These are phyloP conservation scores for Mortierella claussenii DNA, from an alignment of 192 early-diverging fungal species.

Conservation along the genomic window DNA sequence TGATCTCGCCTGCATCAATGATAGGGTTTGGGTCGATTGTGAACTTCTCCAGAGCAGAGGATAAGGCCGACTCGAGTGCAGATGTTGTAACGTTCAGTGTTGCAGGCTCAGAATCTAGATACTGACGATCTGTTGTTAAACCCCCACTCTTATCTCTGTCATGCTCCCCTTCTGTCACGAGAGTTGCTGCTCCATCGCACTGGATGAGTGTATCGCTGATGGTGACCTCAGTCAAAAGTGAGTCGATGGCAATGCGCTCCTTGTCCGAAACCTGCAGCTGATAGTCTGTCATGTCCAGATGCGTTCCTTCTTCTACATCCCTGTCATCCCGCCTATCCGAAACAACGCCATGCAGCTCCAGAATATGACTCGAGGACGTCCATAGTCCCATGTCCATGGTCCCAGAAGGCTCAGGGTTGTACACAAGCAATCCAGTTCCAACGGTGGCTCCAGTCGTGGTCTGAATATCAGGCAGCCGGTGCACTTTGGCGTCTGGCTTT, in stretches of 20 bases:
- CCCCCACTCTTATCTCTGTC: no score
- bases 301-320: no score
- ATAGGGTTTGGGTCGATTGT: conserved; percentile 5
- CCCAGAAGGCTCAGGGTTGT: not conserved
- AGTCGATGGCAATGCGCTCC: not conserved
- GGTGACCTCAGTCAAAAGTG: conserved; percentile 4
- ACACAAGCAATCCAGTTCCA: not conserved
- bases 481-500: conserved; percentile 35
- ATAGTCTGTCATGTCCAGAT: conserved; percentile 4
- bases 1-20: conserved; percentile 32
- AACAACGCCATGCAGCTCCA: no score
- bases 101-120: not conserved
- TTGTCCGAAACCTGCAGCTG: conserved; percentile 12
- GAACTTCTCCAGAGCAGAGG: conserved; percentile 9
- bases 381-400: no score
- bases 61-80: not conserved
- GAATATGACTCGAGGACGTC: no score
- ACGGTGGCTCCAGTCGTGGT: not conserved
- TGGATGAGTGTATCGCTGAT: not conserved
- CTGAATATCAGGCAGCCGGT: conserved; percentile 29
- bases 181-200: not conserved
- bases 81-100: not conserved
- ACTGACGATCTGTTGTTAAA: not conserved
- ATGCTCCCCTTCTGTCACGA: no score
- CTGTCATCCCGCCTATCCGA: no score